A percentile compares a stretch with the other conserved stretches of the same genome.
phyloP scores from a whole-genome alignment of 768 basidiomycete species.

The Rhodocollybia butyracea region DNA sequence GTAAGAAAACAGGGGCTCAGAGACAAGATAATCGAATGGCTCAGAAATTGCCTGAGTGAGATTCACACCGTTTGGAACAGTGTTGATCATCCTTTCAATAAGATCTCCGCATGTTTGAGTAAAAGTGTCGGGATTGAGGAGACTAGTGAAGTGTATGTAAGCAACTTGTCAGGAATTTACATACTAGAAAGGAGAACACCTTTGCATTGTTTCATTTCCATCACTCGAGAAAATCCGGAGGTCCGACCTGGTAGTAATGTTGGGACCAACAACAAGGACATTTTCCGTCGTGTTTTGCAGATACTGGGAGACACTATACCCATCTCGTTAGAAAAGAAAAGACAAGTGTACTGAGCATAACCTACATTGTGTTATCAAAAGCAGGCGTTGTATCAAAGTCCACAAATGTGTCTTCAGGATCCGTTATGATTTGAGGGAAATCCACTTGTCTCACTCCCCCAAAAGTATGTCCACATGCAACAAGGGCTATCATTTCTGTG shows the following conservation, averaged over 20 bases:
- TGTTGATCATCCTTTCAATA: conserved; percentile 44
- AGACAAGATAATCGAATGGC: conserved; percentile 33
- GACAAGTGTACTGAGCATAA: neutral
- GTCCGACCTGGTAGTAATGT: conserved; percentile 15
- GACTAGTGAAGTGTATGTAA: neutral
- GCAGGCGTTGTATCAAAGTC: neutral
- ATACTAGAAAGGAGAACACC: neutral
- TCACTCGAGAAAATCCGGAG: conserved; percentile 19
- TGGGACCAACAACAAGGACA: neutral
- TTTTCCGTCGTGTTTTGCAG: neutral
- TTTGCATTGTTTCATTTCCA: conserved; percentile 19
- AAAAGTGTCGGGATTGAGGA: conserved; percentile 23
- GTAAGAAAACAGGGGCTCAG: conserved; percentile 27
- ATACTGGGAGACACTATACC: conserved; percentile 2
- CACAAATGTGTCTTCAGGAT: neutral
- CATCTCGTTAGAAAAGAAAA: neutral
- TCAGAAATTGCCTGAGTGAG: conserved; percentile 36
- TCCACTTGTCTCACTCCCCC: conserved; percentile 2
- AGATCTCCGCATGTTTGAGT: conserved; percentile 34
- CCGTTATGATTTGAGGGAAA: neutral
- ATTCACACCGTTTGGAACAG: conserved; percentile 40
- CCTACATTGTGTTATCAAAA: neutral
- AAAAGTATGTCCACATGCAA: conserved; percentile 6
- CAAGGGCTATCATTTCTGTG: conserved; percentile 3
- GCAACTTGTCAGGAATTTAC: neutral